These are phyloP conservation scores for Trichoderma sp. DNA, from an alignment of 2,329 filamentous ascomycete species.

Conservation along the genomic window DNA sequence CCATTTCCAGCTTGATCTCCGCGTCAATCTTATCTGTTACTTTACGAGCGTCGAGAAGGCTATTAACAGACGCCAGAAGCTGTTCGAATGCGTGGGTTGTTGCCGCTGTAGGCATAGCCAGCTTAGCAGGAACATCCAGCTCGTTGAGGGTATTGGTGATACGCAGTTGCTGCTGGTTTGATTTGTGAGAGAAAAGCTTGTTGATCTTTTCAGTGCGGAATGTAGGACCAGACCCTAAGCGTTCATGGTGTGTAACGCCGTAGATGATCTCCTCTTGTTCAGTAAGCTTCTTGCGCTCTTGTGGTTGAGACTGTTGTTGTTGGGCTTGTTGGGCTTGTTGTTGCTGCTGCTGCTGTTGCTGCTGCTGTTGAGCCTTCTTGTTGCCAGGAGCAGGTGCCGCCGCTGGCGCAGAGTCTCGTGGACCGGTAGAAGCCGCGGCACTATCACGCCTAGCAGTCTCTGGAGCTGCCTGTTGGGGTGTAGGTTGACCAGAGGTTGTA, in stretches of 20 bases:
- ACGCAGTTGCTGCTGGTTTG: conserved; percentile 71
- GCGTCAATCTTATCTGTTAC: conserved; percentile 73
- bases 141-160: conserved; percentile 73
- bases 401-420: conserved; percentile 41
- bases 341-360: conserved; percentile 39
- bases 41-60: conserved; percentile 73
- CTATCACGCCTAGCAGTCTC: conserved; percentile 53
- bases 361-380: conserved; percentile 48
- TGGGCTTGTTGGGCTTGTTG: conserved; percentile 37
- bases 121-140: conserved; percentile 67
- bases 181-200: conserved; percentile 77
- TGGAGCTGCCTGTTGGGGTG: conserved; percentile 41
- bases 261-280: conserved; percentile 76
- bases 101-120: conserved; percentile 72
- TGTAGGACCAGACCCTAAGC: conserved; percentile 79
- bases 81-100: conserved; percentile 72
- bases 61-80: conserved; percentile 67
- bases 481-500: conserved; percentile 45
- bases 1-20: conserved; percentile 64
- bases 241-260: conserved; percentile 83
- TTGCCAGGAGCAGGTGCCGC: conserved; percentile 49
- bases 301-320: conserved; percentile 38
- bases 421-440: conserved; percentile 50
- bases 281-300: conserved; percentile 69
- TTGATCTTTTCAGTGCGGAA: conserved; percentile 85